Base-by-base conservation (phyloP, 2,329 filamentous ascomycete genomes). In the Chaetomium sp. region DNA sequence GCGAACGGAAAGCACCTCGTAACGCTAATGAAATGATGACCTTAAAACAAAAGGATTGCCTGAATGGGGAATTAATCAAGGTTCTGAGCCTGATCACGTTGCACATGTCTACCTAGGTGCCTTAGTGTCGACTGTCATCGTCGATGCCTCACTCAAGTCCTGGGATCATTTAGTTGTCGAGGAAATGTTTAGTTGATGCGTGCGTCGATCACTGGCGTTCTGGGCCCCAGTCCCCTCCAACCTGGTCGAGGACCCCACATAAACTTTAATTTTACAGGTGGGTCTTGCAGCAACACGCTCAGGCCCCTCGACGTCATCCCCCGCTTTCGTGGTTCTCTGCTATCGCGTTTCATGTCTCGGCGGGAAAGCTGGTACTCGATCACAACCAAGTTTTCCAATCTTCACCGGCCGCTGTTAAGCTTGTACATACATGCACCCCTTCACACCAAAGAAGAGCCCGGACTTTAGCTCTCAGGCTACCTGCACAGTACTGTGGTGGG, bases 261-360 rank as follows among this genome's bases (percentile, higher is more conserved):
- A 47, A 47, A 47, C 45, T 47, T 47, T 47, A 47, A 47, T 47
- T 47, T 47, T 47, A n/a, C 38, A 47, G 19, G 45, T 23, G 45
- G 27, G 8, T 19, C 13, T 42, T n/a, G 12, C 21, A 4, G 27
- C 31, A 6, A 49, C 27, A 27, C 54, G 54, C 33, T 23, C 13
- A 45, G 23, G 23, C 55, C 55, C 35, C 33, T 21, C 56, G 47
- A 58, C 57, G 57, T 42, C 47, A 60, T 35, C n/a, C 49, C 21
- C 47, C 47, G n/a, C 31, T 10, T 29, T 8, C 16, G 27, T 33
- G n/a, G 57, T 51, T 10, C 31, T 8, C 4, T 53, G 57, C 47
- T 60, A 53, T 38, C 47, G 47, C 56, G 42, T 49, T 47, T 58
- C 19, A 38, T 54, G 29, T 53, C 50, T 29, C n/a, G 7, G n/a